These are phyloP conservation scores for Kurtzmaniella cleridarum DNA, from an alignment of 805 yeast species.

Conservation along the genomic window DNA sequence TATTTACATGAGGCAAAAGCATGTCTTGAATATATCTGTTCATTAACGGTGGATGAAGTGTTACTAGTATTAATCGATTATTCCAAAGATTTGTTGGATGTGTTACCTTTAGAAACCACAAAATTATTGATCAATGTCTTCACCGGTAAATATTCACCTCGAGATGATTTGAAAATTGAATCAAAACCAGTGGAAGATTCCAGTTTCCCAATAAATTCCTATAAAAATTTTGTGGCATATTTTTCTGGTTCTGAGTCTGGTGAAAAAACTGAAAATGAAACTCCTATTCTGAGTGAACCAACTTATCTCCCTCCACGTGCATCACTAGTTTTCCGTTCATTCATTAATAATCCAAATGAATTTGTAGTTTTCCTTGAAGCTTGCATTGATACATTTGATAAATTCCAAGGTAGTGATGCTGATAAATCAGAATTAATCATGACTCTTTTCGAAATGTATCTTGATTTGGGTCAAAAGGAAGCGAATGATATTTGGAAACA, in stretches of 20 bases:
- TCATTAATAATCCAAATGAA: slow-evolving; percentile 79
- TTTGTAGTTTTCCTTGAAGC: slow-evolving; percentile 93
- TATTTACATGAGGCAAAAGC: slow-evolving; percentile 57
- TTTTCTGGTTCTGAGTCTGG: slow-evolving; percentile 14
- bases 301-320: slow-evolving; percentile 93
- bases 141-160: slow-evolving; percentile 73
- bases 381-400: slow-evolving; percentile 71
- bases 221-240: slow-evolving; percentile 26
- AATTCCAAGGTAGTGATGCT: slow-evolving; percentile 61
- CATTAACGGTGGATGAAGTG: slow-evolving; percentile 71
- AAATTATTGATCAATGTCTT: slow-evolving; percentile 78
- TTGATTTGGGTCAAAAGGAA: slow-evolving; percentile 46
- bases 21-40: slow-evolving; percentile 60
- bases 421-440: slow-evolving; percentile 72
- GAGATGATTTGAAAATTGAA: slow-evolving; percentile 7
- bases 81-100: slow-evolving; percentile 59
- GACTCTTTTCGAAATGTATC: slow-evolving; percentile 78
- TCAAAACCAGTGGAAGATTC: slow-evolving; percentile 10
- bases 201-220: slow-evolving; percentile 23
- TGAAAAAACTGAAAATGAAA: slow-evolving; percentile 11
- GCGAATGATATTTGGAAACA: slow-evolving; percentile 47
- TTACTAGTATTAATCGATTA: slow-evolving; percentile 63
- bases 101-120: slow-evolving; percentile 75
- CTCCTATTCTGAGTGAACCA: slow-evolving; percentile 26
- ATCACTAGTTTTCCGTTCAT: slow-evolving; percentile 77